A percentile compares a stretch with the other conserved stretches of the same genome.
These are phyloP conservation scores for Pseudoscleropodium purum DNA, from an alignment of 225 moss, liverwort and hornwort genomes.

Conservation along the genomic window DNA sequence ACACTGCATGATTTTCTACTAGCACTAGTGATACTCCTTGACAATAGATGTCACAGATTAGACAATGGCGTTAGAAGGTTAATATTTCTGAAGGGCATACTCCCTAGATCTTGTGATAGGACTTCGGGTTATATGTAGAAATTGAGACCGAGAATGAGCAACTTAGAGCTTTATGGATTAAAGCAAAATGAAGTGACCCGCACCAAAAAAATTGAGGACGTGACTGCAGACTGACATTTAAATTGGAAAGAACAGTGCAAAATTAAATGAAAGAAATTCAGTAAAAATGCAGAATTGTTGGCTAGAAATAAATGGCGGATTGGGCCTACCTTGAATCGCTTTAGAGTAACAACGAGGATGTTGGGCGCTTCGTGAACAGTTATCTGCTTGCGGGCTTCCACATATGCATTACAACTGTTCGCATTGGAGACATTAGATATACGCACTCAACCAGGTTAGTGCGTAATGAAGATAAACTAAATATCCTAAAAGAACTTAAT, in stretches of 20 bases:
- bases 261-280: background rate
- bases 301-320: background rate
- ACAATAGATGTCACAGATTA: background rate
- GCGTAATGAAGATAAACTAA: background rate
- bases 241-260: background rate
- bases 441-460: background rate
- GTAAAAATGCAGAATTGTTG: background rate
- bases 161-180: background rate
- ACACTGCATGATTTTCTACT: background rate
- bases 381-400: constrained; percentile 78
- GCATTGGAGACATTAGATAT: background rate
- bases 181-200: background rate
- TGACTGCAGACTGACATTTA: background rate
- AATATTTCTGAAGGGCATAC: background rate
- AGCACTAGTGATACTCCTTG: background rate
- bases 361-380: constrained; percentile 87
- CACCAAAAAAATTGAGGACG: background rate
- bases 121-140: background rate
- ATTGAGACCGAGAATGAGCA: background rate
- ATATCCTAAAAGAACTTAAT: background rate
- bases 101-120: background rate
- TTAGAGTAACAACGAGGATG: constrained; percentile 78
- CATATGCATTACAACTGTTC: constrained; percentile 78
- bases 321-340: constrained; percentile 72
- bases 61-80: background rate